A percentile compares a stretch with the other conserved stretches of the same genome.
Conservation (phyloP, 805 yeast genomes). For the Lachancea fermentati region DNA sequence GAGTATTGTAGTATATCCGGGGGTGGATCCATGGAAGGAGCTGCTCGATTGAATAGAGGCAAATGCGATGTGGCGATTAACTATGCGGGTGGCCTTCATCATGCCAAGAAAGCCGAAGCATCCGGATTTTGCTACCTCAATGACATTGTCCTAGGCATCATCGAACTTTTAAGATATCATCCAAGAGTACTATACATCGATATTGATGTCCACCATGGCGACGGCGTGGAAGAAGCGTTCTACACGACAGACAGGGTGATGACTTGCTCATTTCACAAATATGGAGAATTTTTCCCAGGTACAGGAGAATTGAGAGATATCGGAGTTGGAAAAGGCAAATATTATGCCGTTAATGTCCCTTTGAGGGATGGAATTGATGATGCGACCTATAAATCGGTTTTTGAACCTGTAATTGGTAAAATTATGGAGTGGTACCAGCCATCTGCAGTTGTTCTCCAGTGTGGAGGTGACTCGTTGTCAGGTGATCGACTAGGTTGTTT, state of each 20-base stretch:
- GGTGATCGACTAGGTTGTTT: slow-evolving; percentile 96
- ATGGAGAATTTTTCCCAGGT: slow-evolving; percentile 90
- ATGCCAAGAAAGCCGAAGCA: slow-evolving; percentile 92
- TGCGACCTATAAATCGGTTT: slow-evolving; percentile 64
- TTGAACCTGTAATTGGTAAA: slow-evolving; percentile 81
- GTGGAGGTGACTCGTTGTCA: slow-evolving; percentile 96
- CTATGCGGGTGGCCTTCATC: slow-evolving; percentile 96
- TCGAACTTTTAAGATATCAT: slow-evolving; percentile 80
- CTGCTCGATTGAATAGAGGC: slow-evolving; percentile 76
- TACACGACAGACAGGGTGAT: slow-evolving; percentile 91
- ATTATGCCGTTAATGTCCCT: slow-evolving; percentile 82
- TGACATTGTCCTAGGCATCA: slow-evolving; percentile 85
- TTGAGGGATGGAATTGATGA: slow-evolving; percentile 93
- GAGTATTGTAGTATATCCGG: slow-evolving; percentile 85
- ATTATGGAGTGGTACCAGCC: slow-evolving; percentile 88
- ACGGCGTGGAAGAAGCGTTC: slow-evolving; percentile 97
- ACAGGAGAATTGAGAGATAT: slow-evolving; percentile 82
- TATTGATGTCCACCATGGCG: slow-evolving; percentile 95
- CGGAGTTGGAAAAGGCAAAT: slow-evolving; percentile 80
- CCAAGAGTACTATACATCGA: slow-evolving; percentile 91
- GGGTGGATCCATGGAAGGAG: slow-evolving; percentile 93
- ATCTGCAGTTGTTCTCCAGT: slow-evolving; percentile 91
- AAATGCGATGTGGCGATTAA: slow-evolving; percentile 92
- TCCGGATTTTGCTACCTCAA: slow-evolving; percentile 93
- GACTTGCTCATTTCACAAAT: slow-evolving; percentile 95